phyloP scores from a whole-genome alignment of 306 rosid species.

The Cicer yamashitae region DNA sequence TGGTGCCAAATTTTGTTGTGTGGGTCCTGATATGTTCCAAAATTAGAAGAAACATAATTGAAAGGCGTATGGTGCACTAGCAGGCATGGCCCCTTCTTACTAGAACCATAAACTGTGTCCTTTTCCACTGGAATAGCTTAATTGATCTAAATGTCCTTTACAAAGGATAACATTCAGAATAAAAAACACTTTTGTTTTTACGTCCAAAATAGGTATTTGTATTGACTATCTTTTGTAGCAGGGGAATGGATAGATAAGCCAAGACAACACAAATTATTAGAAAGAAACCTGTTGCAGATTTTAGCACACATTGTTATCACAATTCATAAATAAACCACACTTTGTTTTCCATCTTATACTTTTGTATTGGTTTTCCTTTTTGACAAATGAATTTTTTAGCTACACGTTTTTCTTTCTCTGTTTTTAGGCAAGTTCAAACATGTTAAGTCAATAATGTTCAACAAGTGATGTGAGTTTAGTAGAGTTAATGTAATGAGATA shows the following conservation, averaged over 20 bases:
- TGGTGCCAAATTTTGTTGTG: constrained; percentile 34
- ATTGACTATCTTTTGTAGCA: constrained; percentile 41
- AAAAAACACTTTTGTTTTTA: constrained; percentile 43
- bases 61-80: constrained; percentile 25
- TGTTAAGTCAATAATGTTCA: background rate
- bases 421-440: constrained; percentile 21
- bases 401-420: background rate
- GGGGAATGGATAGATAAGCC: constrained; percentile 28
- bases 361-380: background rate
- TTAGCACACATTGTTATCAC: constrained; percentile 8
- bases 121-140: constrained; percentile 46
- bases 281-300: constrained; percentile 17
- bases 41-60: constrained; percentile 31
- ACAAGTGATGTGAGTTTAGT: background rate
- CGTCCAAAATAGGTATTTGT: constrained; percentile 38
- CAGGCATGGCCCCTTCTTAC: constrained; percentile 45
- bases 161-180: constrained; percentile 43
- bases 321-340: constrained; percentile 15
- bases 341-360: constrained; percentile 1
- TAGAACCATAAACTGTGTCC: constrained; percentile 45
- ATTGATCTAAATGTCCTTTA: constrained; percentile 32
- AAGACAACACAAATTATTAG: constrained; percentile 32
- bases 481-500: constrained; percentile 21
- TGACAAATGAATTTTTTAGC: background rate
- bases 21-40: constrained; percentile 49